Evolutionary conservation across 257 asterid genomes (phyloP), one percentile per base, ranked within the genome.

Genomic region (Paulownia fortunei): DNA sequence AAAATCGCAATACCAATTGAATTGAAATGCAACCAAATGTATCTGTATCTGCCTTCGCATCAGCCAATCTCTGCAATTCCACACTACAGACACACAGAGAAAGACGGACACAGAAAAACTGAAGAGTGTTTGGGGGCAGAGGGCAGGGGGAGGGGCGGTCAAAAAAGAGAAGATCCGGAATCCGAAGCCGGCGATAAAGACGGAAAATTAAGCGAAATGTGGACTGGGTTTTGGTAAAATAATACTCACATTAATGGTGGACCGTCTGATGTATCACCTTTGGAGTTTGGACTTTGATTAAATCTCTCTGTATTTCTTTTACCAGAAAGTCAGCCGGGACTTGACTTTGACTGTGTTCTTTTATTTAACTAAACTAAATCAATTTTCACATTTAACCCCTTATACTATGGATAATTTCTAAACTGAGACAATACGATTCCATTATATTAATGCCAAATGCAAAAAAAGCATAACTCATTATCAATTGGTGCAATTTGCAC

Each of bases 101-200:
- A 44, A 6, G 44, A 21, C 4, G n/a, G 41, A 37, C 42, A 64
- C 12, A 39, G 81, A 44, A 54, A 42, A 9, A 16, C 23, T 7
- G 69, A 41, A n/a, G 39, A 32, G 46, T 55, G 36, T 23, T 37
- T 67, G 69, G 47, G 63, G 56, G 67, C 54, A n/a, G n/a, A n/a
- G n/a, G n/a, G n/a, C n/a, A n/a, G n/a, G n/a, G n/a, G n/a, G n/a
- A n/a, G n/a, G n/a, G 52, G 72, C 47, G 34, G 77, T 32, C 70
- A 46, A 71, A 41, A 26, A 26, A 42, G 75, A 64, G 36, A 36
- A 41, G 62, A 76, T 68, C 65, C 69, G 63, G 73, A 75, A 55
- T 30, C 30, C 72, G 78, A 73, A 68, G 36, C 81, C 83, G 83
- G 81, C 78, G 81, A 60, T 68, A 52, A 78, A 61, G 26, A 32